phyloP scores from a whole-genome alignment of 116 monocot species.

The Papilionanthe hybrid region DNA sequence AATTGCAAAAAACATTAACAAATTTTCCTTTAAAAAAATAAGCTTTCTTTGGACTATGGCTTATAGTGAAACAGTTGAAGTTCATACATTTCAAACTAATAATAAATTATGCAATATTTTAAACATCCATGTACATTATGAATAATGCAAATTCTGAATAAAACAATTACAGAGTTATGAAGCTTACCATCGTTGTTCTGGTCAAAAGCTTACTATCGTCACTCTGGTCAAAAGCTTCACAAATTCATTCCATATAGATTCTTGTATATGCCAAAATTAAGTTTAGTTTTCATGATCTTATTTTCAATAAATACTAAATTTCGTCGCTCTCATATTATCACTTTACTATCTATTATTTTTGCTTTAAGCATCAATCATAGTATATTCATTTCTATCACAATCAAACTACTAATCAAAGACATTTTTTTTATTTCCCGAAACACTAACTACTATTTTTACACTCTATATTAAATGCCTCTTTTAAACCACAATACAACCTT shows the following conservation, averaged over 20 bases:
- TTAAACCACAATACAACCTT: too few relatives aligned
- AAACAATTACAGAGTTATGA: neutral
- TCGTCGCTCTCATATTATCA: neutral
- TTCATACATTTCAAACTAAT: neutral
- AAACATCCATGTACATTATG: neutral
- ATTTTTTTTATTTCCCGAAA: too few relatives aligned
- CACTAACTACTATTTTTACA: neutral
- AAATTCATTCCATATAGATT: neutral
- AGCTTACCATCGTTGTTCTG: neutral
- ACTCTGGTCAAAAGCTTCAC: neutral
- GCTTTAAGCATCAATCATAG: too few relatives aligned
- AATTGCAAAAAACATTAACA: neutral
- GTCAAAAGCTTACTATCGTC: neutral
- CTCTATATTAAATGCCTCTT: neutral
- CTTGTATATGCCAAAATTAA: neutral
- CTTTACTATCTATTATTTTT: neutral
- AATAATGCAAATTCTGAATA: neutral
- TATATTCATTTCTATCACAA: neutral
- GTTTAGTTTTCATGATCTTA: neutral
- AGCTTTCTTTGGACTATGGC: neutral
- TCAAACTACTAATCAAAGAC: neutral
- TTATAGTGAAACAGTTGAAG: neutral
- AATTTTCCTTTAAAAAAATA: neutral
- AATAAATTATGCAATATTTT: neutral
- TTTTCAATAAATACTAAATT: neutral